phyloP scores from a whole-genome alignment of 805 yeast genomes.

The Yamadazyma phyllophila region DNA sequence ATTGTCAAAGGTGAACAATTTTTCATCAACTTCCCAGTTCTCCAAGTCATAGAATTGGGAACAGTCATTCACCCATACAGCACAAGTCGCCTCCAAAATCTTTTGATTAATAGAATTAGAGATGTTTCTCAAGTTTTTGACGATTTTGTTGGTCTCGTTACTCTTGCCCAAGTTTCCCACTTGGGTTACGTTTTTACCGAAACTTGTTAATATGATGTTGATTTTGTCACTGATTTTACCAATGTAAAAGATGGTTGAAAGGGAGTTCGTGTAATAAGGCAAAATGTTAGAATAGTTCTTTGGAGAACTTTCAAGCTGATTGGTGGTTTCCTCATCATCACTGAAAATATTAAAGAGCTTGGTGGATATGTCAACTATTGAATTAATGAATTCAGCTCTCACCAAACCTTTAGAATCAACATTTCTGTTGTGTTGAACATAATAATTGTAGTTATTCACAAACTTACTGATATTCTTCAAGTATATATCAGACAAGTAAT shows the following conservation, averaged over 20 bases:
- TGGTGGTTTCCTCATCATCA: conserved; percentile 21
- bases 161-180: conserved; percentile 34
- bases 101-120: conserved; percentile 34
- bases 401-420: conserved; percentile 32
- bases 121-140: conserved; percentile 33
- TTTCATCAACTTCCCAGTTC: conserved; percentile 33
- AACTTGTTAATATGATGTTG: conserved; percentile 25
- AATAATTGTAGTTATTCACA: conserved; percentile 37
- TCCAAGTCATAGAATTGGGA: conserved; percentile 44
- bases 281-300: conserved; percentile 33
- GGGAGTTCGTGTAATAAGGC: conserved; percentile 40
- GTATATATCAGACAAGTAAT: conserved; percentile 31
- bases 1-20: conserved; percentile 1
- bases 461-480: conserved; percentile 30
- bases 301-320: conserved; percentile 38
- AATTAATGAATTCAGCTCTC: conserved; percentile 22
- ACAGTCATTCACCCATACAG: conserved; percentile 46
- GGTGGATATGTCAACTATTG: conserved; percentile 24
- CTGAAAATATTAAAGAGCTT: conserved; percentile 30
- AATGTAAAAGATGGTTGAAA: conserved; percentile 39
- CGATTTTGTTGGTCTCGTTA: conserved; percentile 34
- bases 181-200: conserved; percentile 30
- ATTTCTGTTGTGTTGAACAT: conserved; percentile 21
- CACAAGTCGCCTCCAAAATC: conserved; percentile 40
- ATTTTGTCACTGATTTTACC: conserved; percentile 26